Base-by-base conservation (phyloP, 2,329 filamentous ascomycete species). In the Colletotrichum costaricense region DNA sequence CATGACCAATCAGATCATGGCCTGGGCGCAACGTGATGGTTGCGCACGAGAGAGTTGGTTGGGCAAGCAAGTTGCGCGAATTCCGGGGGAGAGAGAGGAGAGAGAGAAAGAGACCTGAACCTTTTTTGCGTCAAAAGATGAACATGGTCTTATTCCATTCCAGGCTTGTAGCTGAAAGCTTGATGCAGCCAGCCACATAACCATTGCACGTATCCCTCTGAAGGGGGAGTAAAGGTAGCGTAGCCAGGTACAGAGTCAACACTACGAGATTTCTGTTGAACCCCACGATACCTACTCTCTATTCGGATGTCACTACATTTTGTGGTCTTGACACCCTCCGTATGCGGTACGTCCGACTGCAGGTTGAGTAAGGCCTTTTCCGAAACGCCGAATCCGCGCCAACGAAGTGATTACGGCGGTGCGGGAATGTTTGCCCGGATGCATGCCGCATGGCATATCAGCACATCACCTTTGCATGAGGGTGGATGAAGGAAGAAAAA, bases 11-110 rank as follows among this genome's bases (percentile, higher is more conserved):
- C 72, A 77, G 63, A 58, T 26, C 14, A 22, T 26, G 26, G 62
- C 22, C 46, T 63, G 52, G 57, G 46, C 56, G 62, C 67, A 77
- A 76, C 76, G 76, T 77, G 76, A 77, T 75, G 72, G 75, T 30
- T 77, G 74, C 64, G 62, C 63, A 72, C 67, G 57, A 30, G 71
- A 24, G 16, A 42, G 38, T 42, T 42, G 38, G 14, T 16, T 19
- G 14, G 14, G 38, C 14, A 16, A 46, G 46, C 9, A 12, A 35
- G 33, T 57, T 73, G 71, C 71, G 71, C 71, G 71, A 72, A 71
- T 71, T 66, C 67, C 52, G 38, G 66, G 63, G 63, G 69, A 57
- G 46, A 57, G 46, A 35, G 33, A 16, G 30, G 28, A 30, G 8
- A 9, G 30, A 30, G 30, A 30, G 30, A 30, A 9, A 30, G 30